These are phyloP conservation scores for Paracamarosporium sp. DNA, from an alignment of 2,329 filamentous ascomycete species.

Conservation along the genomic window DNA sequence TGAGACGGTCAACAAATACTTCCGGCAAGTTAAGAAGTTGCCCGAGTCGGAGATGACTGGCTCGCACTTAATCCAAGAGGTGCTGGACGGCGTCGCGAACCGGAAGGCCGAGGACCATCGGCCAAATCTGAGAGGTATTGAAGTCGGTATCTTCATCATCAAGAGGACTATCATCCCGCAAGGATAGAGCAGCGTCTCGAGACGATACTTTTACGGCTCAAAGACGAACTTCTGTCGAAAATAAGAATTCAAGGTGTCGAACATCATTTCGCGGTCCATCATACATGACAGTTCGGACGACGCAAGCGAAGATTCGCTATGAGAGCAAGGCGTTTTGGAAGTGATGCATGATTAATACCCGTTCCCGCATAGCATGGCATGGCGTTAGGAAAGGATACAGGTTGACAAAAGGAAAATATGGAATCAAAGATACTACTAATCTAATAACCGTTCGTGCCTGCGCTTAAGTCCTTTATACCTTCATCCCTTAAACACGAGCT, in stretches of 20 bases:
- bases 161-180: slow-evolving; percentile 27
- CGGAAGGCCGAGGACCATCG: slow-evolving; percentile 50
- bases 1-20: slow-evolving; percentile 55
- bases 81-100: slow-evolving; percentile 64
- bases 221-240: neutral
- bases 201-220: neutral
- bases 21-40: slow-evolving; percentile 52
- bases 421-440: slow-evolving; percentile 3
- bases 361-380: slow-evolving; percentile 7
- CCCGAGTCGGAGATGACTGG: slow-evolving; percentile 57
- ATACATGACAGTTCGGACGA: neutral
- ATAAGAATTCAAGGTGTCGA: neutral
- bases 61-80: slow-evolving; percentile 63
- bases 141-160: slow-evolving; percentile 57
- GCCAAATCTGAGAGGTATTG: slow-evolving; percentile 47
- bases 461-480: neutral
- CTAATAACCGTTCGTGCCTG: neutral
- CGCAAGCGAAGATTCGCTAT: neutral
- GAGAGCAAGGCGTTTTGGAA: slow-evolving; percentile 9
- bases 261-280: neutral
- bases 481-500: neutral
- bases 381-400: slow-evolving; percentile 2
- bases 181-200: neutral
- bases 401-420: neutral
- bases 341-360: slow-evolving; percentile 10